Conservation (phyloP, 805 yeast genomes). For the Scheffersomyces amazonensis region DNA sequence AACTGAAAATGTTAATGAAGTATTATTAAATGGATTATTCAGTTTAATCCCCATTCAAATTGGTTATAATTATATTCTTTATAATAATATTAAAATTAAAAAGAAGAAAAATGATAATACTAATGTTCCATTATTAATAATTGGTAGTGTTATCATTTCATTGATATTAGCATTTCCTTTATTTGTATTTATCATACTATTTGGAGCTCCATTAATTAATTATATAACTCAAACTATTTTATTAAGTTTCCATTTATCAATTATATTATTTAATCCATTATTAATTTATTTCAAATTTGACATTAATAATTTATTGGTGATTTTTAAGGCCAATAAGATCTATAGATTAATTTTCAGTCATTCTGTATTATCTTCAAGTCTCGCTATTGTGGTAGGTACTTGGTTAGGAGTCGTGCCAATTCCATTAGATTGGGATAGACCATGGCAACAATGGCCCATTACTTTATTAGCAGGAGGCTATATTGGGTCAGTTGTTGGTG, state of each 20-base stretch:
- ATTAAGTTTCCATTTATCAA: slow-evolving; percentile 59
- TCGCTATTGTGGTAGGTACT: slow-evolving; percentile 54
- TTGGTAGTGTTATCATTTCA: slow-evolving; percentile 28
- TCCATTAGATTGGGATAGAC: slow-evolving; percentile 96
- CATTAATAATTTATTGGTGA: slow-evolving; percentile 28
- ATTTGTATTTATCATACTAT: slow-evolving; percentile 48
- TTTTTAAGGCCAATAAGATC: slow-evolving; percentile 19
- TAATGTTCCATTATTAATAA: slow-evolving; percentile 20
- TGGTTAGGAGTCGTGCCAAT: slow-evolving; percentile 95
- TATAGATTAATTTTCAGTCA: slow-evolving; percentile 20
- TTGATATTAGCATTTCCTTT: slow-evolving; percentile 34
- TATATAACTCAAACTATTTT: slow-evolving; percentile 53
- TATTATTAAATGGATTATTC: slow-evolving; percentile 24
- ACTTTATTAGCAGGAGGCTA: slow-evolving; percentile 81
- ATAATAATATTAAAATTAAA: slow-evolving; percentile 4
- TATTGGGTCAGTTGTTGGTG: slow-evolving; percentile 67
- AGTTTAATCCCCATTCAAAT: slow-evolving; percentile 20
- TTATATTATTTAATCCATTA: slow-evolving; percentile 63
- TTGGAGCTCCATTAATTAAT: slow-evolving; percentile 78
- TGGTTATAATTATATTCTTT: slow-evolving; percentile 19
- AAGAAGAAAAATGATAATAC: slow-evolving; percentile 8
- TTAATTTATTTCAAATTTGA: slow-evolving; percentile 53
- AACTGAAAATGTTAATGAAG: slow-evolving; percentile 16
- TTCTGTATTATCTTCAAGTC: slow-evolving; percentile 23
- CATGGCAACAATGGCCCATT: slow-evolving; percentile 96